Percentiles rank a stretch among this genome's conserved stretches.
phyloP scores from a whole-genome alignment of 139 green algal species.

The Closterium sp. region DNA sequence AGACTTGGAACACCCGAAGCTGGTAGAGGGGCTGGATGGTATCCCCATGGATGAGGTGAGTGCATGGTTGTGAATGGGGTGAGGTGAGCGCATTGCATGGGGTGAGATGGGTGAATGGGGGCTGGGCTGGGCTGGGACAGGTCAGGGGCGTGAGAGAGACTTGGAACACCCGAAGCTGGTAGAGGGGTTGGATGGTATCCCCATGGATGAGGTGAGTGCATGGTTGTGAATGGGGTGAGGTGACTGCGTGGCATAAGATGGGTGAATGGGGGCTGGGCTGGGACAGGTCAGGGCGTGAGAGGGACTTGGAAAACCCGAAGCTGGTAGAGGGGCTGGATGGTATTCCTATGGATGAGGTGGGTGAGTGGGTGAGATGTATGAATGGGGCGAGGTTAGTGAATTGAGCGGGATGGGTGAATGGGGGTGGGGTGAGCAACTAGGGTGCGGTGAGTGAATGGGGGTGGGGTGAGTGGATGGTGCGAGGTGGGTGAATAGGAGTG shows the following conservation, averaged over 20 bases:
- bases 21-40: conserved; percentile 38
- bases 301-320: neutral
- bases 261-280: too few species aligned
- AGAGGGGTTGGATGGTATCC: neutral
- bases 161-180: neutral
- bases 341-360: too few species aligned
- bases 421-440: too few species aligned
- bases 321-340: neutral
- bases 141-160: neutral
- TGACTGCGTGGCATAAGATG: too few species aligned
- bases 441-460: too few species aligned
- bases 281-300: neutral
- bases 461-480: too few species aligned
- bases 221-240: neutral
- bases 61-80: neutral
- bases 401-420: too few species aligned
- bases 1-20: conserved; percentile 31
- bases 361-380: too few species aligned
- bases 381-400: neutral
- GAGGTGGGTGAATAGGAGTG: too few species aligned
- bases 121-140: neutral
- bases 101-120: neutral
- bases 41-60: conserved; percentile 22
- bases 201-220: neutral
- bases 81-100: neutral